Percentiles rank a stretch among this genome's conserved stretches.
phyloP scores from a whole-genome alignment of 2,329 filamentous ascomycete genomes.

The Hansfordia pulvinata region DNA sequence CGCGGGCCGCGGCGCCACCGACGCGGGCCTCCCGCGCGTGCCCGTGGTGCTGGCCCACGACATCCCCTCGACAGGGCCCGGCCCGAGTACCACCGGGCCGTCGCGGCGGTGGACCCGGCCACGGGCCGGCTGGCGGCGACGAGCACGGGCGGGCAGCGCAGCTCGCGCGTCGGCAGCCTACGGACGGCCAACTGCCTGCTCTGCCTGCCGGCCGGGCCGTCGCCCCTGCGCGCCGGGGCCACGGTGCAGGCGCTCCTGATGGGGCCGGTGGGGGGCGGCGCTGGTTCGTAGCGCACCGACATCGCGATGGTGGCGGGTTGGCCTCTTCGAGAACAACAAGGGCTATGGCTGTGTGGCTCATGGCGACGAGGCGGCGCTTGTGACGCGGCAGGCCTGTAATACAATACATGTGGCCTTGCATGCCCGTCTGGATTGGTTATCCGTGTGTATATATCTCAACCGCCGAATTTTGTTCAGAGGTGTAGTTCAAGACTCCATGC shows the following conservation, averaged over 20 bases:
- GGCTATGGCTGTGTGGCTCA: too few relatives aligned
- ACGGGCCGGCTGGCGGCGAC: slow-evolving; percentile 60
- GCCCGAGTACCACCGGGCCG: slow-evolving; percentile 81
- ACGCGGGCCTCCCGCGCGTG: slow-evolving; percentile 57
- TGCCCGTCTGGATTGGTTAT: too few relatives aligned
- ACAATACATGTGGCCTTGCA: too few relatives aligned
- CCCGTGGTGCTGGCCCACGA: slow-evolving; percentile 60
- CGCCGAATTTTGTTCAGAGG: too few relatives aligned
- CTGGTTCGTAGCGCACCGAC: too few relatives aligned
- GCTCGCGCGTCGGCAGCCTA: slow-evolving; percentile 78
- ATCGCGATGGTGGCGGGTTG: too few relatives aligned
- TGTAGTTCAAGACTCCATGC: too few relatives aligned
- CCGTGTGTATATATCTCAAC: too few relatives aligned
- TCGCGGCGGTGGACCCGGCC: slow-evolving; percentile 48
- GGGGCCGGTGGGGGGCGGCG: too few relatives aligned
- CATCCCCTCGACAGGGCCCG: slow-evolving; percentile 61
- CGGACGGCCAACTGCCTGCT: slow-evolving; percentile 80
- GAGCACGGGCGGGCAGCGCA: slow-evolving; percentile 84
- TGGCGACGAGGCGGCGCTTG: too few relatives aligned
- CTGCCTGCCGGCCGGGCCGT: slow-evolving; percentile 54
- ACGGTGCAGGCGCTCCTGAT: slow-evolving; percentile 71
- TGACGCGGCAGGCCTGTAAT: too few relatives aligned
- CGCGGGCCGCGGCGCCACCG: slow-evolving; percentile 53
- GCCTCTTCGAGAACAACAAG: too few relatives aligned
- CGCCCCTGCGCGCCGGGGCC: slow-evolving; percentile 52